Evolutionary conservation across 257 asterid genomes (phyloP), one percentile per base, ranked within the genome.

Genomic region (Ligustrum vulgare): DNA sequence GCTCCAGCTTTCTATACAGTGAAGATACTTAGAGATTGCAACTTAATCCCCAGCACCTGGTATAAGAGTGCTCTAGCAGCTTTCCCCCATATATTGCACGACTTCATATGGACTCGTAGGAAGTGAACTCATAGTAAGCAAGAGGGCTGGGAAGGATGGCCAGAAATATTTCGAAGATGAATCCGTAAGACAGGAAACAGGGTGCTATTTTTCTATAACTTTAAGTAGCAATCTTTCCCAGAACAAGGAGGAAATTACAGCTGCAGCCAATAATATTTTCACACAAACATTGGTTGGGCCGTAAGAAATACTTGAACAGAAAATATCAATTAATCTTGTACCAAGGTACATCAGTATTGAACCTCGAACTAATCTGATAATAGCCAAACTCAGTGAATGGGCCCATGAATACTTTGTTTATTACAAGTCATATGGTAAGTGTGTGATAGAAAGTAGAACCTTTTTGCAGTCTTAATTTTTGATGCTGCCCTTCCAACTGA

Each of bases 401-500:
- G 73, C 32, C 5, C 5, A 28, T 22, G n/a, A 7, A 43, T 25
- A 15, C 16, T 54, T 33, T 20, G 41, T n/a, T 15, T 34, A 71
- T 20, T 69, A 28, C 20, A 13, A 58, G 56, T 33, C 28, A 22
- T 66, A 45, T 36, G 28, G 67, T 72, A 60, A 67, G 54, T 43
- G 51, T 34, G 78, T 62, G 70, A 33, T 37, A 71, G 82, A 49
- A 74, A 41, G 25, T 66, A 56, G 33, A 67, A 90, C 97, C 96
- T 80, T 89, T 87, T 85, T 74, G 79, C 81, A 84, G 86, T 89
- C 77, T 89, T 89, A 65, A 78, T 86, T 84, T 93, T 81, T 70
- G 84, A 74, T 62, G 86, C 87, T n/a, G 86, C 85, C 85, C 86
- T 81, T 56, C 88, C 90, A 33, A 89, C 89, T 67, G 97, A 86